Base-by-base conservation (phyloP, 176 grass and related monocot species). In the Eremochloa ophiuroides region DNA sequence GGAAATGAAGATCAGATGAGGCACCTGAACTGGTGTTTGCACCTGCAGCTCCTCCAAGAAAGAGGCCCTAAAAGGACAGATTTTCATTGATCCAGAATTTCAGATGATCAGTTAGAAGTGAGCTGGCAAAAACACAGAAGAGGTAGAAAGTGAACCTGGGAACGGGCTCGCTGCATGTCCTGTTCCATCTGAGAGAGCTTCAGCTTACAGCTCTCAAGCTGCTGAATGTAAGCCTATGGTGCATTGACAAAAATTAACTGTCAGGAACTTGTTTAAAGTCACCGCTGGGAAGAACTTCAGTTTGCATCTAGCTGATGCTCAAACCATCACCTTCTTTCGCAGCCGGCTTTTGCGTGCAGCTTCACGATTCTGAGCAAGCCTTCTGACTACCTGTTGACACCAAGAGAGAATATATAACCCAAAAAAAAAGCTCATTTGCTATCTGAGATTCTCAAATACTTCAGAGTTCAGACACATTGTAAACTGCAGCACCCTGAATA, bases 301-400 rank as follows among this genome's bases (percentile, higher is more conserved):
- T 62, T 77, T 29, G 7, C 14, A 30, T 69, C 26, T 34, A 68
- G 22, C 15, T 26, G 27, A 47, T 82, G 80, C 8, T 64, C 20
- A 75, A 22, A 23, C 13, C 6, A 46, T 43, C 40, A 97, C 94
- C 94, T 97, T 97, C 79, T 94, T 97, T 14, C 94, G 84, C 61
- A 97, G 83, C 37, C 94, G 82, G 60, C 94, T 97, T 82, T 97
- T 97, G 10, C 92, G 80, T 4, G 94, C 94, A 77, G 94, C 94
- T 84, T 97, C 94, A 70, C 94, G 80, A 82, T 97, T 97, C 86
- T 97, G 94, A 70, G 94, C 94, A 66, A 97, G 73, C 73, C 94
- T 85, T 92, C 90, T 92, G 22, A 92, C 47, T 15, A 51, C 85
- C 94, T 97, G 82, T 13, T 62, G 34, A 62, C 66, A 82, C 8